Base-by-base conservation (phyloP, 495 filamentous ascomycete species). In the Penicillium canescens region DNA sequence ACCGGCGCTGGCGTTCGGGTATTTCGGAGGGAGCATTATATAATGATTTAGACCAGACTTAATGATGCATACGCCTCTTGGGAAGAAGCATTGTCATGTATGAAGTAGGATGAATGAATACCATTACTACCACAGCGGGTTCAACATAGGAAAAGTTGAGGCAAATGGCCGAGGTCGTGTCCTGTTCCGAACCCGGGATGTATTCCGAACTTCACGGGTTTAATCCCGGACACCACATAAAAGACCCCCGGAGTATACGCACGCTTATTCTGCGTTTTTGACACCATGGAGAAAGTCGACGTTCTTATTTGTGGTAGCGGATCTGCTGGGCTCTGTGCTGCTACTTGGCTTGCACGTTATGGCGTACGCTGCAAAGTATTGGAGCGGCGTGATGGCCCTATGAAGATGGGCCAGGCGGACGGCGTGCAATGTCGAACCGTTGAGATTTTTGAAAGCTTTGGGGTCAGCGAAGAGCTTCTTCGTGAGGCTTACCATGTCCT, bases 371-470 rank as follows among this genome's bases (percentile, higher is more conserved):
- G 78, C 72, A 82, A 76, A 55, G 79, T 91, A 51, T 67, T 90
- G 9, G 88, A 91, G 56, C 74, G 77, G 0, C 80, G 84, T 4
- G 57, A 66, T 7, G 86, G 84, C 0, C 84, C 82, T 2, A 76
- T 91, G 51, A 57, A 75, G 44, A 76, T 80, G 34, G 90, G 90
- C n/a, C 87, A 92, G 62, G 90, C 90, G 1, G 90, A 93, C 46
- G 90, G 90, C 0, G 79, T 92, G 10, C 90, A 94, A 68, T 86
- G 84, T 52, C 86, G 90, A 1, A 90, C 89, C 1, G 82, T 91
- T 9, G 90, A 94, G 63, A 85, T 95, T 39, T 87, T 91, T 46
- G 87, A 94, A 56, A 86, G 82, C 31, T 91, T 92, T 41, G 87
- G 88, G 0, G 69, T 93, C 11, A 77, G 80, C 0, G 88, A 91